Evolutionary conservation across 108 stramenopile genomes (phyloP).

Genomic region (Cyclotella distinguenda): DNA sequence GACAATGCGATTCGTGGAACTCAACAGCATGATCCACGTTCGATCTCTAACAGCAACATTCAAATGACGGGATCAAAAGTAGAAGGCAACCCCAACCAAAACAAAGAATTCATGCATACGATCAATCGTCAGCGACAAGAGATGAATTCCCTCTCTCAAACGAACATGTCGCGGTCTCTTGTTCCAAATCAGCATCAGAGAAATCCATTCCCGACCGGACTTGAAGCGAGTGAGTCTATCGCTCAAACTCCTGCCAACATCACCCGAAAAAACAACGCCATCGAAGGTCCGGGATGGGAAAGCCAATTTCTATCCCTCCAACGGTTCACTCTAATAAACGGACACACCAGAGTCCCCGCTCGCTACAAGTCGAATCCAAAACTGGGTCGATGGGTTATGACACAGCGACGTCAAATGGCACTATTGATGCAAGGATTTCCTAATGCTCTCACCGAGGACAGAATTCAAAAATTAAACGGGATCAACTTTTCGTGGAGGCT

Average conservation of each 20-base stretch:
- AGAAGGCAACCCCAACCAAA: no score
- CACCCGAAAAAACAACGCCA: not conserved
- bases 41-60: no score
- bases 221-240: not conserved
- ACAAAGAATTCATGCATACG: no score
- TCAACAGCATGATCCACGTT: no score
- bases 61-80: no score
- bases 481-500: conserved; percentile 73
- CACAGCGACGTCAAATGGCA: conserved; percentile 55
- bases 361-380: conserved; percentile 57
- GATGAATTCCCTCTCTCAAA: no score
- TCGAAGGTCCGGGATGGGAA: conserved; percentile 28
- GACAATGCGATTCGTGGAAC: no score
- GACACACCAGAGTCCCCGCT: conserved; percentile 58
- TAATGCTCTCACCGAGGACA: conserved; percentile 53
- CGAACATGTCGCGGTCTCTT: no score
- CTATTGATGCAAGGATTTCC: conserved; percentile 25
- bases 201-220: not conserved
- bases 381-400: conserved; percentile 70
- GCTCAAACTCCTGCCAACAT: not conserved
- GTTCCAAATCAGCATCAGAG: not conserved
- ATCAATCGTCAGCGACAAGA: no score
- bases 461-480: conserved; percentile 53
- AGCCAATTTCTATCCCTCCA: conserved; percentile 18
- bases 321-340: conserved; percentile 16